Conservation (phyloP, 2,329 filamentous ascomycete species). For the Huntiella bhutanensis region DNA sequence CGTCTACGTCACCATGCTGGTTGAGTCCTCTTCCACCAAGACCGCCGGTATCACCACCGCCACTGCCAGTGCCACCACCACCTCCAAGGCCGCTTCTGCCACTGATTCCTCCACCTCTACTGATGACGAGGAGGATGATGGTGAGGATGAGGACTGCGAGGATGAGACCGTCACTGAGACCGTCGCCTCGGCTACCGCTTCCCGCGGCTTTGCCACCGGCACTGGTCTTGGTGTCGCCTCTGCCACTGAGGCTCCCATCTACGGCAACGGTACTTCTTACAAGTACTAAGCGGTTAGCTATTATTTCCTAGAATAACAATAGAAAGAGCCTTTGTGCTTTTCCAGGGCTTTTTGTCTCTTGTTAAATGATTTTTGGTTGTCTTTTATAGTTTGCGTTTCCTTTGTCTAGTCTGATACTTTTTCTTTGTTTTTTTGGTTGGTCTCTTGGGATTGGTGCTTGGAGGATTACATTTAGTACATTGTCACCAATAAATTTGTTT, state of each 20-base stretch:
- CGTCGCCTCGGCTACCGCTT: constrained; percentile 15
- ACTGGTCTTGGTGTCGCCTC: constrained; percentile 14
- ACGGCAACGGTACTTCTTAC: constrained; percentile 19
- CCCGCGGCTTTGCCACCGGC: constrained; percentile 18
- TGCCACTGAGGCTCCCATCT: constrained; percentile 21
- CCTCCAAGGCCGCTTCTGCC: constrained; percentile 8
- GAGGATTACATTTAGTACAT: too few relatives aligned
- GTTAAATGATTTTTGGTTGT: neutral
- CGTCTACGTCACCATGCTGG: constrained; percentile 15
- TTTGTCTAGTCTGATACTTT: neutral
- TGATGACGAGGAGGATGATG: constrained; percentile 11
- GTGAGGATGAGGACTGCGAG: constrained; percentile 8
- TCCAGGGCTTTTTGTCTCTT: neutral
- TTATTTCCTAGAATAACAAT: neutral
- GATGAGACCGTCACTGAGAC: constrained; percentile 9
- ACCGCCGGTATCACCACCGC: constrained; percentile 9
- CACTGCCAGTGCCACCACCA: constrained; percentile 1
- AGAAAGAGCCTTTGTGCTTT: neutral
- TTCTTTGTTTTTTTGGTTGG: neutral
- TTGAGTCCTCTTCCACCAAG: constrained; percentile 14
- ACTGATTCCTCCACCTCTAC: constrained; percentile 5
- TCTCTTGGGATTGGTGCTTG: neutral
- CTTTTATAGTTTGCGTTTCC: constrained; percentile 2
- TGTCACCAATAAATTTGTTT: neutral
- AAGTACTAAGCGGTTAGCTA: neutral